Evolutionary conservation across 306 rosid species (phyloP).

Genomic region (Styphnolobium japonicum): DNA sequence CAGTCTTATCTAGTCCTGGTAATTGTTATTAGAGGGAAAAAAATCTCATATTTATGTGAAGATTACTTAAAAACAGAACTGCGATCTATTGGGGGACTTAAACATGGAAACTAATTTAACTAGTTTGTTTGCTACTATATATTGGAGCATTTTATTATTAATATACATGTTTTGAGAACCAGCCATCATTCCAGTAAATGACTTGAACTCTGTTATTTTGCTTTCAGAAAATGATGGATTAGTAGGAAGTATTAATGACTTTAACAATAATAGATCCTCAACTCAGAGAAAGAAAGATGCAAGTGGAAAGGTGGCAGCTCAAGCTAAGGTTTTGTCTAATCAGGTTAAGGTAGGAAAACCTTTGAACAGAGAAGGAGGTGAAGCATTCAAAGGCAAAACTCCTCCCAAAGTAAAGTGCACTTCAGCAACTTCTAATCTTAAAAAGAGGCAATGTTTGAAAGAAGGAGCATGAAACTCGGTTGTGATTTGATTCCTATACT

Average conservation of each 20-base stretch:
- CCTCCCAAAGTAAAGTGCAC: not conserved
- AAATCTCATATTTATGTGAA: not conserved
- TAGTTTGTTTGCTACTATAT: not conserved
- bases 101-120: not conserved
- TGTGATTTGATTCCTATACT: not conserved
- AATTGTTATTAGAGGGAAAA: not conserved
- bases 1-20: constrained; percentile 73
- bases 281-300: constrained; percentile 12
- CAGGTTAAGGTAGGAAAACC: not conserved
- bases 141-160: not conserved
- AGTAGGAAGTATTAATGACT: constrained; percentile 45
- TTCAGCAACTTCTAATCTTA: not conserved
- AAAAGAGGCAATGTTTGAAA: not conserved
- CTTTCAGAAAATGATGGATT: constrained; percentile 54
- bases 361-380: not conserved
- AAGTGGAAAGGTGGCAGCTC: not conserved
- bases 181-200: not conserved
- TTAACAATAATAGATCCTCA: constrained; percentile 5
- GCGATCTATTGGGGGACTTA: not conserved
- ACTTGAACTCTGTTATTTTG: not conserved
- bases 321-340: constrained; percentile 19
- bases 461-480: not conserved
- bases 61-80: not conserved
- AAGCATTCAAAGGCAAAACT: constrained; percentile 8
- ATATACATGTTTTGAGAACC: not conserved